A percentile compares a stretch with the other conserved stretches of the same genome.
Conservation (phyloP, 2,329 filamentous ascomycete species). For the Sporothrix inflata region DNA sequence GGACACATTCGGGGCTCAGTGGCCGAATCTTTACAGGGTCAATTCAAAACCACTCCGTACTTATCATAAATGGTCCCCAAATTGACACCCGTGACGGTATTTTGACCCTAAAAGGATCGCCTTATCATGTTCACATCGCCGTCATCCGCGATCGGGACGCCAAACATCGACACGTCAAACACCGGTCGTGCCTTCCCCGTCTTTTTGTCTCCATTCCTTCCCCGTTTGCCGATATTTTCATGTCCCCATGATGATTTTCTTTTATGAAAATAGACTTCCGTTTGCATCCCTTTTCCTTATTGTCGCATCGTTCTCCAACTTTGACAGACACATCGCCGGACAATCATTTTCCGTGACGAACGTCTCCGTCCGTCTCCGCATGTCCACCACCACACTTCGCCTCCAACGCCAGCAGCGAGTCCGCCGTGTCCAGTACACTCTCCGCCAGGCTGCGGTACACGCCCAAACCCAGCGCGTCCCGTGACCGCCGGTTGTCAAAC, state of each 20-base stretch:
- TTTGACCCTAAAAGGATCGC: neutral
- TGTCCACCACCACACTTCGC: neutral
- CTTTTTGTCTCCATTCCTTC: neutral
- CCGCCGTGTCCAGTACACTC: slow-evolving; percentile 62
- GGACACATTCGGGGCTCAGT: neutral
- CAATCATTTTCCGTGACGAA: neutral
- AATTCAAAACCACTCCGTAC: too few species aligned
- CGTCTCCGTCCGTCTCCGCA: neutral
- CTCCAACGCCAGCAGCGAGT: slow-evolving; percentile 41
- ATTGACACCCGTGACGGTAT: neutral
- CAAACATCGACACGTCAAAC: neutral
- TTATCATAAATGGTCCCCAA: too few species aligned
- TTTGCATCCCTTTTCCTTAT: neutral
- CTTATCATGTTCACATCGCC: neutral
- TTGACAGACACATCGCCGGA: neutral
- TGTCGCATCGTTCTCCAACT: neutral
- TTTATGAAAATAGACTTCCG: neutral
- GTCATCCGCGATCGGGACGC: neutral
- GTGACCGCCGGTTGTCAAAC: slow-evolving; percentile 59
- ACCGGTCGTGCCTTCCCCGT: neutral
- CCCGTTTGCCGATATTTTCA: neutral
- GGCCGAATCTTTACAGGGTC: too few species aligned
- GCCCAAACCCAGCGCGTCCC: slow-evolving; percentile 58
- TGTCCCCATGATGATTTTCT: slow-evolving; percentile 1
- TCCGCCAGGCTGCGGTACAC: slow-evolving; percentile 62